A percentile compares a stretch with the other conserved stretches of the same genome.
phyloP scores from a whole-genome alignment of 306 rosid species.

The Lotus japonicus region DNA sequence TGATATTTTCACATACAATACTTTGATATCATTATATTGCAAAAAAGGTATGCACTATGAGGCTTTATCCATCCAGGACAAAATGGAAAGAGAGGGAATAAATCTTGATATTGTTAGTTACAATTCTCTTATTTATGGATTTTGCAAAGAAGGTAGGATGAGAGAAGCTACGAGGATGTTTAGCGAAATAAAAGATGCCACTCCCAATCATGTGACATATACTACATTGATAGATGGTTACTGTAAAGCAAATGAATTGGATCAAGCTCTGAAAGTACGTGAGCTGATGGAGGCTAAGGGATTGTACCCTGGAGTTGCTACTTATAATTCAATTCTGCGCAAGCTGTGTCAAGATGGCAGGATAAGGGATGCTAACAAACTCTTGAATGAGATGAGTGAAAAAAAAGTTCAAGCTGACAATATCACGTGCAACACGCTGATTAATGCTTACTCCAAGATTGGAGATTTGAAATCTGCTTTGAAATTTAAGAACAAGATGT shows the following conservation, averaged over 20 bases:
- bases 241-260: conserved; percentile 60
- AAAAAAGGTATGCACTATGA: conserved; percentile 76
- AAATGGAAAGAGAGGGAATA: conserved; percentile 77
- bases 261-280: conserved; percentile 57
- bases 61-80: conserved; percentile 62
- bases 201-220: conserved; percentile 70
- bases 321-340: conserved; percentile 73
- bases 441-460: conserved; percentile 80
- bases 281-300: conserved; percentile 67
- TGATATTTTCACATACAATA: conserved; percentile 77
- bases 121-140: conserved; percentile 76
- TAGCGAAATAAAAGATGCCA: conserved; percentile 49
- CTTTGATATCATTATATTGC: conserved; percentile 70
- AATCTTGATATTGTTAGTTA: conserved; percentile 66
- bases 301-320: conserved; percentile 66
- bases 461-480: conserved; percentile 72
- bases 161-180: conserved; percentile 75
- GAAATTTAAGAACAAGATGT: conserved; percentile 71
- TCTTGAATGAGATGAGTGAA: conserved; percentile 75
- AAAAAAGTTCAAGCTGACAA: conserved; percentile 68
- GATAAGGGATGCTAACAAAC: conserved; percentile 75
- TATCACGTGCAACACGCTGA: conserved; percentile 84
- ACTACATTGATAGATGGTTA: conserved; percentile 82
- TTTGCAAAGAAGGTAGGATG: conserved; percentile 81
- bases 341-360: conserved; percentile 73